Evolutionary conservation across 202 grass and related monocot genomes (phyloP).

Genomic region (Zizania palustris): DNA sequence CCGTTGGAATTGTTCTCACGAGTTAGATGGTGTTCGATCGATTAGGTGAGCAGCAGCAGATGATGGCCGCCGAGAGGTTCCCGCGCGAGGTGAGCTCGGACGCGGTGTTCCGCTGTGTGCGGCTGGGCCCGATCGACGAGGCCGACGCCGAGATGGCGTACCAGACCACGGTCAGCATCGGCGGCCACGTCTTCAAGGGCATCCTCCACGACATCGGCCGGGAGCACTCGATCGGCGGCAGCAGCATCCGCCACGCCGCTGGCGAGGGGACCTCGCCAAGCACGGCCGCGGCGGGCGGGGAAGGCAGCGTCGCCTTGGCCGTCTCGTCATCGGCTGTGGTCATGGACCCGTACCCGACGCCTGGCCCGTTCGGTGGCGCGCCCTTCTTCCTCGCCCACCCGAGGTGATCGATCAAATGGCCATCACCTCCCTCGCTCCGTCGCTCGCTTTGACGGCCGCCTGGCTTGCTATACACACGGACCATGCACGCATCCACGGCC

Average conservation of each 20-base stretch:
- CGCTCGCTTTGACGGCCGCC: neutral
- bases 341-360: slow-evolving; percentile 84
- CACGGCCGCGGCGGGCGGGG: slow-evolving; percentile 33
- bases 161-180: slow-evolving; percentile 77
- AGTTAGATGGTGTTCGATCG: neutral
- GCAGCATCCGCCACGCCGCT: neutral
- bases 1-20: neutral
- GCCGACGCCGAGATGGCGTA: slow-evolving; percentile 72
- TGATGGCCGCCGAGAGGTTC: slow-evolving; percentile 48
- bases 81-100: slow-evolving; percentile 80
- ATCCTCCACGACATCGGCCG: slow-evolving; percentile 83
- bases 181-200: slow-evolving; percentile 82
- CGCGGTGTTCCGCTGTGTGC: slow-evolving; percentile 76
- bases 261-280: slow-evolving; percentile 56
- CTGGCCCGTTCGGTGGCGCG: slow-evolving; percentile 48
- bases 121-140: slow-evolving; percentile 70
- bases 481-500: neutral
- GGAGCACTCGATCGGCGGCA: slow-evolving; percentile 37
- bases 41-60: slow-evolving; percentile 42
- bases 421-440: neutral
- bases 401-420: slow-evolving; percentile 61
- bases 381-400: slow-evolving; percentile 71
- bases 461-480: neutral
- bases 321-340: slow-evolving; percentile 69
- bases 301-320: neutral